Conservation (phyloP, 805 yeast genomes). For the Candida dajiaensis region DNA sequence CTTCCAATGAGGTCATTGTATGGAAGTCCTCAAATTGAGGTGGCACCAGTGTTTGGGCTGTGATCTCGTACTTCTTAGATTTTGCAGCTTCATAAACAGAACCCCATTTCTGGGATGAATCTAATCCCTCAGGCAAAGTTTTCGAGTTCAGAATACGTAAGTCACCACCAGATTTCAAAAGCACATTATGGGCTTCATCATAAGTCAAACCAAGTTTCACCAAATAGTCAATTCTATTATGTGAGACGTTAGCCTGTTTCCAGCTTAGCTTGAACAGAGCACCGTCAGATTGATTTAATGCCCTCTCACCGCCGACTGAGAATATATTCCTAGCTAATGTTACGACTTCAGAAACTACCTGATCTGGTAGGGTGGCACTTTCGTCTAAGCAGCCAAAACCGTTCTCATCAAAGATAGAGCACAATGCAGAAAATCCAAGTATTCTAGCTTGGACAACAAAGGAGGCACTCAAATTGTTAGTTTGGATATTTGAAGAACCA, state of each 20-base stretch:
- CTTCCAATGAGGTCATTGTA: constrained; percentile 36
- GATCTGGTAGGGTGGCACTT: constrained; percentile 27
- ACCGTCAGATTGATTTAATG: constrained; percentile 29
- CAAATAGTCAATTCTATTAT: constrained; percentile 29
- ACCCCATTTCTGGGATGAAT: constrained; percentile 27
- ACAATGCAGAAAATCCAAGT: constrained; percentile 34
- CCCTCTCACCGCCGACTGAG: constrained; percentile 30
- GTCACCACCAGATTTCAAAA: constrained; percentile 29
- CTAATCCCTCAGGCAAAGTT: constrained; percentile 22
- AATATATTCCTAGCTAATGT: constrained; percentile 38
- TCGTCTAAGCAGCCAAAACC: constrained; percentile 21
- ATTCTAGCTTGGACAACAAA: constrained; percentile 37
- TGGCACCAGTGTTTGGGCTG: constrained; percentile 25
- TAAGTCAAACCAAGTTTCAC: constrained; percentile 25
- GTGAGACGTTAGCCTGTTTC: constrained; percentile 38
- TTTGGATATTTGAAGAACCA: constrained; percentile 14
- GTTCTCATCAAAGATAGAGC: constrained; percentile 26
- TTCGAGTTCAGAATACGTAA: constrained; percentile 18
- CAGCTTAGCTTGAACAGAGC: constrained; percentile 29
- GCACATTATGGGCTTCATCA: constrained; percentile 24
- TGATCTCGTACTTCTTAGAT: constrained; percentile 20
- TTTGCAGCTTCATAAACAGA: constrained; percentile 13
- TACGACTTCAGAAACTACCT: constrained; percentile 40
- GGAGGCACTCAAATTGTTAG: constrained; percentile 15
- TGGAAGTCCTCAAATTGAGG: constrained; percentile 34